phyloP scores from a whole-genome alignment of 2,329 filamentous ascomycete genomes.

The Stagonosporopsis cucurbitacearum region DNA sequence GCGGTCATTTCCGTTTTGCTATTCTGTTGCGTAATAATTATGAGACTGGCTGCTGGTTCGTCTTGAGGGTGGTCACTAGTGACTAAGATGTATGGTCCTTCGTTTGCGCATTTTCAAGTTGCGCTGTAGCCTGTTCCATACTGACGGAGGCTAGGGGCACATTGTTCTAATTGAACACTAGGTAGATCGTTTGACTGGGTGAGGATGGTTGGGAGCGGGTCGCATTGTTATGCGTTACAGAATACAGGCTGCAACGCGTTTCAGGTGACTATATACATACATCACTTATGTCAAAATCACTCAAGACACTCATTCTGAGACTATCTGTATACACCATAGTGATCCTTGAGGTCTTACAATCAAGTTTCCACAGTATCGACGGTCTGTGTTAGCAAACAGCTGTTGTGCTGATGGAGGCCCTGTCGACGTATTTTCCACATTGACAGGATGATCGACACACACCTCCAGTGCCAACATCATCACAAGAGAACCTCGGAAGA shows the following conservation, averaged over 20 bases:
- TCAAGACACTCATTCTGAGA: neutral
- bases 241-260: neutral
- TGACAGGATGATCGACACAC: neutral
- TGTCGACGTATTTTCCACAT: neutral
- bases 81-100: neutral
- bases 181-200: neutral
- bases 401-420: neutral
- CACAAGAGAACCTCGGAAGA: neutral
- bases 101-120: slow-evolving; percentile 1
- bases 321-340: neutral
- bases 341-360: neutral
- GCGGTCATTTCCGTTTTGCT: neutral
- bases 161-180: neutral
- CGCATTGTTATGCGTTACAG: neutral
- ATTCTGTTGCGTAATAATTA: neutral
- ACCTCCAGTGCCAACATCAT: neutral
- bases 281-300: neutral
- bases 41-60: neutral
- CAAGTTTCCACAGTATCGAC: neutral
- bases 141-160: neutral
- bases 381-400: slow-evolving; percentile 10
- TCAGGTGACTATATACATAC: neutral
- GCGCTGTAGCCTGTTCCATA: slow-evolving; percentile 10
- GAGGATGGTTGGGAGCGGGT: neutral
- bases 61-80: neutral